These are phyloP conservation scores for Mycena pura DNA, from an alignment of 768 basidiomycete species.

Conservation along the genomic window DNA sequence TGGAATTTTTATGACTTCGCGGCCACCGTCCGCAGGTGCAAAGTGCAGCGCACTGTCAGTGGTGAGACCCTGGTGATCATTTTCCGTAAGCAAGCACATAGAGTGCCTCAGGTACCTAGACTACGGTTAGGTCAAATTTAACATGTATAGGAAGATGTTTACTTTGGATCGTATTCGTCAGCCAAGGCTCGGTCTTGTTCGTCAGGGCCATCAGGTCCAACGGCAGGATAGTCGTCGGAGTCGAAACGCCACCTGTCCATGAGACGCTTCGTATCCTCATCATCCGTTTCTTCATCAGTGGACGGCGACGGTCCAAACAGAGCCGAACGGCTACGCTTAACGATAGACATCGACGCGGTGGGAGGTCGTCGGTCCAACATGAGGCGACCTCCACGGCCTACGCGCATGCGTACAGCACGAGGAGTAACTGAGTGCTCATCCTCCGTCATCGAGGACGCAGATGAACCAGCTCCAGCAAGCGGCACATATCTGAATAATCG, in stretches of 20 bases:
- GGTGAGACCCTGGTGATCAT: conserved; percentile 24
- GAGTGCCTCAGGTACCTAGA: conserved; percentile 61
- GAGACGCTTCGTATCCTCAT: conserved; percentile 50
- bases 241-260: conserved; percentile 77
- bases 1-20: conserved; percentile 45
- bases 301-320: conserved; percentile 15
- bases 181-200: conserved; percentile 73
- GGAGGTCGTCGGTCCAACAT: conserved; percentile 75
- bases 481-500: conserved; percentile 73
- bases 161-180: conserved; percentile 73
- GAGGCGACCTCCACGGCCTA: conserved; percentile 84
- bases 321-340: conserved; percentile 25
- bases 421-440: conserved; percentile 35
- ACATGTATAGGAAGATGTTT: conserved; percentile 16
- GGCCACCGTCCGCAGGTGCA: conserved; percentile 55
- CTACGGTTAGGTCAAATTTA: not conserved
- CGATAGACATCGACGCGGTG: conserved; percentile 21
- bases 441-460: conserved; percentile 11
- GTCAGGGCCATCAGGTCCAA: conserved; percentile 60
- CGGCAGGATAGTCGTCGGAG: conserved; percentile 63
- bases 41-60: conserved; percentile 24
- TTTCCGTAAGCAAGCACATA: conserved; percentile 64
- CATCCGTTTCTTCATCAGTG: conserved; percentile 32
- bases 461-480: conserved; percentile 36
- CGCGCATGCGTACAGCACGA: conserved; percentile 72